Evolutionary conservation across 352 stramenopile genomes (phyloP).

Genomic region (Pythium apleroticum): DNA sequence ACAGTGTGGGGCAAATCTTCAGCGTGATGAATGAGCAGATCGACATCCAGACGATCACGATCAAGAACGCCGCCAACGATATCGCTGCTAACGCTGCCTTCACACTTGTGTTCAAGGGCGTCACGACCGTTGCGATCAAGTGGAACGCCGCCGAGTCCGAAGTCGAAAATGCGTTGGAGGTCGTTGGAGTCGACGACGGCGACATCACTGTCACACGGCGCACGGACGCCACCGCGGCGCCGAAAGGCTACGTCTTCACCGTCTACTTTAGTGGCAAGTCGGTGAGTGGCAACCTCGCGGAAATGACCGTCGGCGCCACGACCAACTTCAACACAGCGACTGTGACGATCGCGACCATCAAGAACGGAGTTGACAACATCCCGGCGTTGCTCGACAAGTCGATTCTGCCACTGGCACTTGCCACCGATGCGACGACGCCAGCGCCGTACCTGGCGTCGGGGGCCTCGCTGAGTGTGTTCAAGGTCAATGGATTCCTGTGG

Average conservation of each 20-base stretch:
- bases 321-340: conserved; percentile 35
- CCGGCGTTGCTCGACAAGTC: conserved; percentile 34
- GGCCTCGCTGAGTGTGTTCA: conserved; percentile 52
- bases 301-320: conserved; percentile 23
- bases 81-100: conserved; percentile 42
- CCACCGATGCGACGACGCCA: conserved; percentile 24
- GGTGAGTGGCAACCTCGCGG: conserved; percentile 38
- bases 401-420: conserved; percentile 48
- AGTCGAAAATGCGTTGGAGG: conserved; percentile 39
- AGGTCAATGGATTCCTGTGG: conserved; percentile 80
- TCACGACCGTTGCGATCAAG: conserved; percentile 39
- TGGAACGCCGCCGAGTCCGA: conserved; percentile 60
- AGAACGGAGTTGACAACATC: conserved; percentile 34
- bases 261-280: conserved; percentile 68
- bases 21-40: conserved; percentile 72
- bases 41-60: conserved; percentile 58
- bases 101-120: conserved; percentile 33
- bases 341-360: conserved; percentile 34
- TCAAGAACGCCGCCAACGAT: conserved; percentile 44
- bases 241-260: conserved; percentile 68
- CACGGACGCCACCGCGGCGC: conserved; percentile 35
- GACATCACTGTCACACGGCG: conserved; percentile 61
- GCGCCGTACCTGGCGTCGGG: conserved; percentile 41
- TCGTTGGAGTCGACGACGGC: conserved; percentile 14
- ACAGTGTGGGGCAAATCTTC: conserved; percentile 65